phyloP scores from a whole-genome alignment of 2,329 filamentous ascomycete species.

The Ophiostoma fasciatum region DNA sequence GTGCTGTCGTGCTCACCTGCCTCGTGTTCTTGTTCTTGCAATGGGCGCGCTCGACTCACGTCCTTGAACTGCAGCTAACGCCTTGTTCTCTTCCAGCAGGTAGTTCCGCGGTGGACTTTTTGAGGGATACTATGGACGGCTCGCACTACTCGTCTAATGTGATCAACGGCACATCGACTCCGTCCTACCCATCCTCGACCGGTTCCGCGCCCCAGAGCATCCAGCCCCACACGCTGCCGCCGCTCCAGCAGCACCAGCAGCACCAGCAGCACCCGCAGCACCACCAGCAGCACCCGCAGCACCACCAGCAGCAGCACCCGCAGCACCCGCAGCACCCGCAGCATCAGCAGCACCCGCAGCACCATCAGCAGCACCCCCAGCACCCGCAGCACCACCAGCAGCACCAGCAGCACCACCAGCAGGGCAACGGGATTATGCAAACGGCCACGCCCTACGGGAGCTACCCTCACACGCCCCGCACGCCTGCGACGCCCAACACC shows the following conservation, averaged over 20 bases:
- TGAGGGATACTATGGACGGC: slow-evolving; percentile 17
- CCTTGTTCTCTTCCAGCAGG: not conserved
- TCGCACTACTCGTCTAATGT: slow-evolving; percentile 18
- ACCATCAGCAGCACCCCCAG: not conserved
- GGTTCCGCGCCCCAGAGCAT: slow-evolving; percentile 15
- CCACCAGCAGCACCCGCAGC: slow-evolving; percentile 14
- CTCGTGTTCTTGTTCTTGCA: too few relatives aligned
- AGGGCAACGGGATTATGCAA: slow-evolving; percentile 32
- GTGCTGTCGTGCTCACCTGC: too few relatives aligned
- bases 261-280: slow-evolving; percentile 20
- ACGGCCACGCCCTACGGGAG: slow-evolving; percentile 35
- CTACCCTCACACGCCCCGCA: slow-evolving; percentile 47
- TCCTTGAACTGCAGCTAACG: slow-evolving; percentile 1
- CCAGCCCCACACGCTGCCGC: slow-evolving; percentile 17
- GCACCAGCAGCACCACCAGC: slow-evolving; percentile 20
- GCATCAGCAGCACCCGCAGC: slow-evolving; percentile 2
- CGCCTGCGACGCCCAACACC: slow-evolving; percentile 47
- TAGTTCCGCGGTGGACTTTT: slow-evolving; percentile 6
- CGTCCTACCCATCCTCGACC: slow-evolving; percentile 17
- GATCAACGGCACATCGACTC: slow-evolving; percentile 17
- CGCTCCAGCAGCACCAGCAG: slow-evolving; percentile 29
- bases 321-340: slow-evolving; percentile 15
- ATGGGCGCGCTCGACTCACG: too few relatives aligned
- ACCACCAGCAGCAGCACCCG: slow-evolving; percentile 15
- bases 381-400: slow-evolving; percentile 16